Evolutionary conservation across 805 yeast genomes (phyloP).

Genomic region (Jamesozyma jinghongensis): DNA sequence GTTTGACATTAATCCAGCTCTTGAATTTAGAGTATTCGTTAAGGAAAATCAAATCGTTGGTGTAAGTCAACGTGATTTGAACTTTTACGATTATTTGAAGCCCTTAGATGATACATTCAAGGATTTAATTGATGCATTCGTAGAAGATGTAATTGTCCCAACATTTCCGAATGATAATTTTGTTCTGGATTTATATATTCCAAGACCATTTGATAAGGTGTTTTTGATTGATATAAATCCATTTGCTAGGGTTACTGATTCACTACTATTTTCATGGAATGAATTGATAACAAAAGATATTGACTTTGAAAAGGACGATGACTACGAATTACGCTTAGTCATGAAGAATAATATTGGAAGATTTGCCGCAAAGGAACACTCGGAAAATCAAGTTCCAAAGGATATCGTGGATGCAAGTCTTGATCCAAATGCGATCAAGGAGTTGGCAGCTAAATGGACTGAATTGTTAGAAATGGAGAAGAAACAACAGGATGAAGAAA

Average conservation of each 20-base stretch:
- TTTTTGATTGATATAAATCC: slow-evolving; percentile 83
- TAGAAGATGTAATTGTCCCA: slow-evolving; percentile 37
- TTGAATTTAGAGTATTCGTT: slow-evolving; percentile 86
- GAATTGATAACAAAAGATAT: slow-evolving; percentile 40
- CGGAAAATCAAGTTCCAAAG: slow-evolving; percentile 84
- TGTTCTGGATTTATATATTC: slow-evolving; percentile 76
- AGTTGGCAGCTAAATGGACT: slow-evolving; percentile 54
- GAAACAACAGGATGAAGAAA: slow-evolving; percentile 12
- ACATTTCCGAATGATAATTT: slow-evolving; percentile 47
- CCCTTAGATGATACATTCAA: slow-evolving; percentile 41
- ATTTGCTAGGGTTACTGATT: slow-evolving; percentile 66
- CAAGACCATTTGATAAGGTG: slow-evolving; percentile 58
- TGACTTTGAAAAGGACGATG: slow-evolving; percentile 17
- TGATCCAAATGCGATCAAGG: slow-evolving; percentile 60
- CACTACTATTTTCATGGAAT: slow-evolving; percentile 76
- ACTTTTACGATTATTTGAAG: slow-evolving; percentile 63
- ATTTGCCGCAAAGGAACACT: slow-evolving; percentile 72
- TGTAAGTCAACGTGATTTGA: slow-evolving; percentile 77
- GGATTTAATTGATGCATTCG: slow-evolving; percentile 45
- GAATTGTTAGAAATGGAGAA: slow-evolving; percentile 30
- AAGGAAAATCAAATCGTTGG: slow-evolving; percentile 55
- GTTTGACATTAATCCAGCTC: slow-evolving; percentile 76
- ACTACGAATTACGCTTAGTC: slow-evolving; percentile 55
- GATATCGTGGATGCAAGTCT: slow-evolving; percentile 81
- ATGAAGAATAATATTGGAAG: slow-evolving; percentile 61